Base-by-base conservation (phyloP, 2,329 filamentous ascomycete species). In the Fusarium secorum region DNA sequence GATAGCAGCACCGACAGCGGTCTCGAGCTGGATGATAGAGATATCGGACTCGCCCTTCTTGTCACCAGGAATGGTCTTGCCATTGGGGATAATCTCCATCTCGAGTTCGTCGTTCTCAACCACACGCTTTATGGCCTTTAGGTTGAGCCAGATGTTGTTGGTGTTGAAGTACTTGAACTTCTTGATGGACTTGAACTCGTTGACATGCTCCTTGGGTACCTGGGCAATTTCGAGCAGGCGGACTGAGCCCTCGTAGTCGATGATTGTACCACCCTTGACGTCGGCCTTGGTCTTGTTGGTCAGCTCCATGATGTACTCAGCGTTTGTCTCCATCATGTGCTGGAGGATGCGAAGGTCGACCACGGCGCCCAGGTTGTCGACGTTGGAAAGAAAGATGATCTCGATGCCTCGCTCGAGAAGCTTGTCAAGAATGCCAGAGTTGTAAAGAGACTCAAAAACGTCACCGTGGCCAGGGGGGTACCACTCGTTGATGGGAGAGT, bases 101-200 rank as follows among this genome's bases (percentile, higher is more conserved):
- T 95, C 93, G 59, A 99, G 91, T 87, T 98, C 95, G 82, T 97
- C 94, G 83, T 97, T 94, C 89, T 98, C 96, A 11, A 99, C 96
- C 59, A 99, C 94, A 68, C 96, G 95, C 92, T 98, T 98, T 85
- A 99, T 93, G 76, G 96, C 96, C 81, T 93, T 91, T 78, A 98
- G 89, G 86, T 97, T 97, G 88, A 99, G 93, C 96, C 96, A 99
- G 85, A 99, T 98, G 90, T 99, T 99, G 93, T 99, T 99, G 84
- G 96, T 99, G 90, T 99, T 99, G 92, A 99, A 99, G 91, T 99
- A 99, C 89, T 97, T 98, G 92, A 99, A 99, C 89, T 99, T 99
- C 92, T 99, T 99, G 89, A 99, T 99, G 52, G 95, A 98, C 91
- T 99, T 99, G 93, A 99, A 99, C 87, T 99, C 96, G 86, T 99